Conservation (phyloP, 2,329 filamentous ascomycete genomes). For the Pestalotiopsis sp. region DNA sequence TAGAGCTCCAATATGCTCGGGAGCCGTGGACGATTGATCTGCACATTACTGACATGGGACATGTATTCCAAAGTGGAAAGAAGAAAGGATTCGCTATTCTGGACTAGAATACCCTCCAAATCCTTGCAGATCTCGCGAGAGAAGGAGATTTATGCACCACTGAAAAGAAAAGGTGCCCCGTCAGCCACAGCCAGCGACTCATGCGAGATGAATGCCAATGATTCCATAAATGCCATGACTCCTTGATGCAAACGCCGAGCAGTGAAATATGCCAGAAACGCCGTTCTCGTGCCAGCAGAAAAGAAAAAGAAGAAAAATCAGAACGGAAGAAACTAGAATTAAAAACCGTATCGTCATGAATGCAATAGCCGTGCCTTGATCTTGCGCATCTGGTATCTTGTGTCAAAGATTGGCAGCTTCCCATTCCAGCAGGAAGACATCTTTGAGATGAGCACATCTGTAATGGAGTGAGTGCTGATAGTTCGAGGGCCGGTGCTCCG, state of each 20-base stretch:
- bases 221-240: not conserved
- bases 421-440: conserved; percentile 6
- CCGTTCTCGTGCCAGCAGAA: not conserved
- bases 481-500: not conserved
- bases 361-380: not conserved
- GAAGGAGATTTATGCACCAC: not conserved
- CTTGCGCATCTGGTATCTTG: not conserved
- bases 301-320: not conserved
- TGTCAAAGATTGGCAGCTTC: not conserved
- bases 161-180: not conserved
- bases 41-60: not conserved
- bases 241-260: conserved; percentile 1
- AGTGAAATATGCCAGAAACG: conserved; percentile 4
- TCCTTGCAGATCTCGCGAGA: conserved; percentile 5
- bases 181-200: not conserved
- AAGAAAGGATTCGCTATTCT: not conserved
- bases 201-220: conserved; percentile 1
- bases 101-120: not conserved
- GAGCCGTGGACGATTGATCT: not conserved
- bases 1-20: not conserved
- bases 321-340: not conserved
- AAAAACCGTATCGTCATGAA: not conserved
- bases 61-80: not conserved
- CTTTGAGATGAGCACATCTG: not conserved
- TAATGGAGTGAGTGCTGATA: not conserved